phyloP scores from a whole-genome alignment of 805 yeast species.

The Metschnikowia gruessii region DNA sequence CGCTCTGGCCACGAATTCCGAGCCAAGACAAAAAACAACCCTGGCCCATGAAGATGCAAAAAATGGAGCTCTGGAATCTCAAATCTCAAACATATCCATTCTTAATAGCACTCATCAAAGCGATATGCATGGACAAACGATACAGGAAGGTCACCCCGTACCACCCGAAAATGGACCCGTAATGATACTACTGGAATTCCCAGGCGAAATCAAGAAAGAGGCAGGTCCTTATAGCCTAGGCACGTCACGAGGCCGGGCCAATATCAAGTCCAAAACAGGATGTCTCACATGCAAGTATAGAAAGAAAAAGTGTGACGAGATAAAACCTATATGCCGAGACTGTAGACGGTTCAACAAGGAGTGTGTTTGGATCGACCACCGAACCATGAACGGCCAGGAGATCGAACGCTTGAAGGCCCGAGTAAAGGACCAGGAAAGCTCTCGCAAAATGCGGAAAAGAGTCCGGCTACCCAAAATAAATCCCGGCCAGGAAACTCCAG shows the following conservation, averaged over 20 bases:
- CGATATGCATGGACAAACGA: neutral
- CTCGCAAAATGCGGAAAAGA: conserved; percentile 43
- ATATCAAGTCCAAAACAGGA: conserved; percentile 47
- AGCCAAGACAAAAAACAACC: neutral
- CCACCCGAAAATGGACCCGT: too few relatives aligned
- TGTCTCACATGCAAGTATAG: conserved; percentile 67
- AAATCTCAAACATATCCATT: neutral
- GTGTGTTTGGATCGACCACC: conserved; percentile 47
- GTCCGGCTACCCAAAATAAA: neutral
- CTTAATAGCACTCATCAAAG: neutral
- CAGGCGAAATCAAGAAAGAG: too few relatives aligned
- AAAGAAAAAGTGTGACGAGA: conserved; percentile 57
- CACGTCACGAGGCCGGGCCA: conserved; percentile 3
- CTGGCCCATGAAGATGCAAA: neutral
- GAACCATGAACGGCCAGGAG: conserved; percentile 41
- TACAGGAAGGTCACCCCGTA: too few relatives aligned
- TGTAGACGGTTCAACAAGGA: conserved; percentile 45
- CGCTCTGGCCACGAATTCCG: neutral
- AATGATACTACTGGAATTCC: too few relatives aligned
- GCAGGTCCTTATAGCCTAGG: too few relatives aligned
- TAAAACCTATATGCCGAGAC: conserved; percentile 49
- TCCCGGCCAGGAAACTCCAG: neutral
- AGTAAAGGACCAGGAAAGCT: conserved; percentile 40
- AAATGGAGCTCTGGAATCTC: neutral
- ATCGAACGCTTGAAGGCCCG: conserved; percentile 32